A percentile compares a stretch with the other conserved stretches of the same genome.
Evolutionary conservation across 371 early-diverging fungal species (phyloP).

Genomic region (Rhizopus arrhizus): DNA sequence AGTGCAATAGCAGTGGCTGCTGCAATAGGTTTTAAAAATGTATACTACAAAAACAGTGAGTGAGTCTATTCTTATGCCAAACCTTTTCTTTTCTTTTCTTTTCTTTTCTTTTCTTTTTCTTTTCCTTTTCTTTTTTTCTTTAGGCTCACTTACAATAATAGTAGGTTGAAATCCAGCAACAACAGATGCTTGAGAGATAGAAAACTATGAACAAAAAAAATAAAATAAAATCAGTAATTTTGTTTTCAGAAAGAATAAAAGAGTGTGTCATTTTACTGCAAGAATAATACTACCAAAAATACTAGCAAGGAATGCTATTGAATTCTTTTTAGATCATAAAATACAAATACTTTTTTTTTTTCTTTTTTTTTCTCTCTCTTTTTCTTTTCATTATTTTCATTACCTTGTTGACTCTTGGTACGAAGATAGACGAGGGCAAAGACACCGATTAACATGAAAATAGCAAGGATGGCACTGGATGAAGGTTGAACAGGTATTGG

Average conservation of each 20-base stretch:
- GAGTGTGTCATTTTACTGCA: conserved; percentile 21
- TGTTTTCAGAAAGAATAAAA: neutral
- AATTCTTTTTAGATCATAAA: neutral
- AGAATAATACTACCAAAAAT: conserved; percentile 42
- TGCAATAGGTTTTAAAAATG: conserved; percentile 42
- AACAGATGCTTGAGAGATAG: conserved; percentile 36
- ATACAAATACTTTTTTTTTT: too few species aligned
- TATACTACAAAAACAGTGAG: conserved; percentile 28
- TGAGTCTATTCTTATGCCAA: neutral
- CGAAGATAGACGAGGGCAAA: conserved; percentile 43
- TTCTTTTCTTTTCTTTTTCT: too few species aligned
- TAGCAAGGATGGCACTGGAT: conserved; percentile 38
- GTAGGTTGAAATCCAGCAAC: conserved; percentile 28
- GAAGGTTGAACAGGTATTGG: conserved; percentile 37
- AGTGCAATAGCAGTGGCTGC: conserved; percentile 33
- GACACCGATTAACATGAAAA: conserved; percentile 40
- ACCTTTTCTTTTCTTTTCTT: too few species aligned
- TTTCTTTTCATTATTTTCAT: neutral
- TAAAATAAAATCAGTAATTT: neutral
- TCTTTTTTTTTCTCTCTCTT: too few species aligned
- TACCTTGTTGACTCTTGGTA: conserved; percentile 41
- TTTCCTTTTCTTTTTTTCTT: too few species aligned
- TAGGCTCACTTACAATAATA: conserved; percentile 25
- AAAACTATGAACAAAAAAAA: conserved; percentile 25
- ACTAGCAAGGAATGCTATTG: conserved; percentile 42